Evolutionary conservation across 2,329 filamentous ascomycete genomes (phyloP).

Genomic region (Aspergillus caelatus): DNA sequence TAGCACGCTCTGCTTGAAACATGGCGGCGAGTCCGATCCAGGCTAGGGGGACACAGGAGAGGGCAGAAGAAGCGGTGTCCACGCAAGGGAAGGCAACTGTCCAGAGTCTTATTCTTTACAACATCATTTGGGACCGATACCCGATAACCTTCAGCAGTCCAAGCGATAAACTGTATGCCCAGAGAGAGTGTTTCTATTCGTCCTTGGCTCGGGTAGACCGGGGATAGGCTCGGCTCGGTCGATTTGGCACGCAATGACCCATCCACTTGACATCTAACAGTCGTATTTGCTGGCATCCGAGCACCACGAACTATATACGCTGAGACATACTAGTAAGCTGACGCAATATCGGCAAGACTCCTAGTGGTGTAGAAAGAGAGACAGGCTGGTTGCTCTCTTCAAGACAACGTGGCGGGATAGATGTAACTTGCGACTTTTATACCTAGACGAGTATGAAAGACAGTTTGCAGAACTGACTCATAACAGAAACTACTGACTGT

Average conservation of each 20-base stretch:
- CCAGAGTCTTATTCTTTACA: background rate
- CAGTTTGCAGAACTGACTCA: background rate
- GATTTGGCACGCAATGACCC: constrained; percentile 1
- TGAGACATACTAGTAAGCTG: constrained; percentile 1
- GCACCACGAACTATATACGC: background rate
- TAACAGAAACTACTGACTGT: background rate
- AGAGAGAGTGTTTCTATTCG: background rate
- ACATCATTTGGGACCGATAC: background rate
- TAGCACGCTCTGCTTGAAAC: background rate
- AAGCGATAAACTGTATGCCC: background rate
- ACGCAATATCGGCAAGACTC: background rate
- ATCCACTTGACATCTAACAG: background rate
- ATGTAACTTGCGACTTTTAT: background rate
- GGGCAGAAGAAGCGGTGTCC: constrained; percentile 1
- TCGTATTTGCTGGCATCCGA: constrained; percentile 1
- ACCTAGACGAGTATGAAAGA: background rate
- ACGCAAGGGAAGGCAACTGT: constrained; percentile 4
- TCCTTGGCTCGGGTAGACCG: background rate
- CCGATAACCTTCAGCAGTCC: background rate
- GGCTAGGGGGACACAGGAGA: background rate
- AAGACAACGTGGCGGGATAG: constrained; percentile 2
- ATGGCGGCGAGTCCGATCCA: background rate
- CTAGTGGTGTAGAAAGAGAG: background rate
- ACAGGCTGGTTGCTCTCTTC: background rate
- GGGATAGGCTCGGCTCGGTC: background rate